Evolutionary conservation across 2,329 filamentous ascomycete genomes (phyloP), one percentile per base, ranked within the genome.

Genomic region (Fusarium globosum): DNA sequence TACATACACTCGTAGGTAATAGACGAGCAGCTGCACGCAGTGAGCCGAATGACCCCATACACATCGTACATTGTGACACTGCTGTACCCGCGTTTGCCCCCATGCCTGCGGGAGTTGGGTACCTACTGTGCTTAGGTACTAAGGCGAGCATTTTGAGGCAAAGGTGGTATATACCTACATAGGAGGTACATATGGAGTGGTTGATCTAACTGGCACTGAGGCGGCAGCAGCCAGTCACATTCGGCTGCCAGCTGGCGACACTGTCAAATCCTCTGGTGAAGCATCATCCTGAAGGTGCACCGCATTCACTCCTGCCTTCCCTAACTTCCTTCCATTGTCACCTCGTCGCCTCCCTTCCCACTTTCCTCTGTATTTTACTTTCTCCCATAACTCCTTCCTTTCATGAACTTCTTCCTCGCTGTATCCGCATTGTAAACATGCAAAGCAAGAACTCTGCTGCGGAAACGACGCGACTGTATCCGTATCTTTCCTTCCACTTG

Each of bases 21-120:
- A 46, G 59, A 64, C 43, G 56, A 69, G 38, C 8, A 65, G 30
- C 33, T 48, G 28, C 18, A 60, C 23, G 30, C 18, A 45, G 35
- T 56, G 43, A 68, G 69, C 39, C 56, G 46, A 61, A 60, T 59
- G 67, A 68, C 48, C 41, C n/a, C 43, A 56, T 73, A 59, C 61
- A 48, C 65, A 74, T 74, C 58, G 65, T 51, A 75, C 72, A 75
- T 61, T 67, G 72, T 75, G 61, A 73, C 58, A 74, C 72, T 75
- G 18, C 46, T 38, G 36, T 41, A 61, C 73, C 63, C 68, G 57
- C 45, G 55, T 59, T 73, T 70, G 42, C 28, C 61, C 62, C 30
- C 52, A 26, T 48, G 21, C 35, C 41, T 28, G n/a, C 18, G 35
- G 35, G 23, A 33, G 36, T 23, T 33, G 62, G 21, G 45, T 41